phyloP scores from a whole-genome alignment of 164 flowering plant species.

The Tinospora cordifolia region DNA sequence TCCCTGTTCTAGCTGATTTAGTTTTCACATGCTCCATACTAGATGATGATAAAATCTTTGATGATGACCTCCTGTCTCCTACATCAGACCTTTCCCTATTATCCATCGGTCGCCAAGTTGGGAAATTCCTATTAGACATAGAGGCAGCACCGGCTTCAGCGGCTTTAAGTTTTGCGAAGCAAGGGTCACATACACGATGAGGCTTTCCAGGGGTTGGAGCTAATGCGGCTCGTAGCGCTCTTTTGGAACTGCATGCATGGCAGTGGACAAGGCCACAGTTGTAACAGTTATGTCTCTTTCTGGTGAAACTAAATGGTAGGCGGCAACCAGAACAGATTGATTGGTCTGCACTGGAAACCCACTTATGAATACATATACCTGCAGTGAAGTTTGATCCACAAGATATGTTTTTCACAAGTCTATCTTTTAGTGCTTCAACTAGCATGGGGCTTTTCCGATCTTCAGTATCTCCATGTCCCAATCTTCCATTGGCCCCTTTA shows the following conservation, averaged over 20 bases:
- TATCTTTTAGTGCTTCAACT: constrained; percentile 24
- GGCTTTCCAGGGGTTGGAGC: constrained; percentile 25
- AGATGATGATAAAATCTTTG: constrained; percentile 47
- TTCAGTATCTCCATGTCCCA: constrained; percentile 29
- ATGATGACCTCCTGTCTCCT: constrained; percentile 39
- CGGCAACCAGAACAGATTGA: constrained; percentile 25
- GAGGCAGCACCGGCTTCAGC: constrained; percentile 35
- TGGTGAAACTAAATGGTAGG: constrained; percentile 22
- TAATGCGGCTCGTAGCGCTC: constrained; percentile 22
- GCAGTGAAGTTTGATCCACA: constrained; percentile 32
- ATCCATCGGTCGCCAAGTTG: constrained; percentile 37
- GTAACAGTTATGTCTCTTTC: constrained; percentile 29
- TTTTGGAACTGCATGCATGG: constrained; percentile 28
- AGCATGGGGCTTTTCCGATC: constrained; percentile 22
- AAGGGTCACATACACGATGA: constrained; percentile 26
- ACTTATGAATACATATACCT: constrained; percentile 26
- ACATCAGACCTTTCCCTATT: constrained; percentile 36
- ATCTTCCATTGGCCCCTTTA: constrained; percentile 28
- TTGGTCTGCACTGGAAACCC: constrained; percentile 26
- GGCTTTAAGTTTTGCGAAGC: constrained; percentile 29
- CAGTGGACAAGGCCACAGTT: constrained; percentile 26
- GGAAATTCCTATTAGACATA: constrained; percentile 20
- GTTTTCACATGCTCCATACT: constrained; percentile 40
- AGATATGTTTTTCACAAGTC: constrained; percentile 23
- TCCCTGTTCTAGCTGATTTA: constrained; percentile 31